Evolutionary conservation across 164 flowering plant genomes (phyloP).

Genomic region (Pachysandra terminalis): DNA sequence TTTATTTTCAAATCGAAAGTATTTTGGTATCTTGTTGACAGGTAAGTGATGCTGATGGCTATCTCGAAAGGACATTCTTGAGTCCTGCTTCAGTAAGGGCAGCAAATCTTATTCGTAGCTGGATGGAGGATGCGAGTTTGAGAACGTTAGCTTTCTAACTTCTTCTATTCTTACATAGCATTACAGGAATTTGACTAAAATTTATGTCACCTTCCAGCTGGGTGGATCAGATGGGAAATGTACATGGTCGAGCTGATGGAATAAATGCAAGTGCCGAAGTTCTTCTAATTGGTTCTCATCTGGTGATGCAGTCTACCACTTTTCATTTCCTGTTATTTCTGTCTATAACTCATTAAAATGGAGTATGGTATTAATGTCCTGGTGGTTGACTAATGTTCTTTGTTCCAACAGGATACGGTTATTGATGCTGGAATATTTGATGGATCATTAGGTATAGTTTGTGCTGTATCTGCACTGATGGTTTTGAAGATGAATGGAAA

Average conservation of each 20-base stretch:
- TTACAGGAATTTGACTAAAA: constrained; percentile 14
- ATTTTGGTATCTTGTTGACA: constrained; percentile 26
- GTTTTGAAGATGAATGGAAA: constrained; percentile 55
- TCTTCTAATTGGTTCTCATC: constrained; percentile 87
- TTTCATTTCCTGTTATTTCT: background rate
- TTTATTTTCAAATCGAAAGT: background rate
- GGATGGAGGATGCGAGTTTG: constrained; percentile 99
- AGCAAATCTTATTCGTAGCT: constrained; percentile 46
- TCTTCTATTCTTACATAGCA: background rate
- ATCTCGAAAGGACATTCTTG: constrained; percentile 91
- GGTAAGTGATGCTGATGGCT: constrained; percentile 83
- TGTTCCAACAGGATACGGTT: constrained; percentile 78
- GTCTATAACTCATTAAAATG: background rate
- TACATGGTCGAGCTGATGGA: constrained; percentile 90
- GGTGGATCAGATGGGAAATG: constrained; percentile 91
- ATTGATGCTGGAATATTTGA: constrained; percentile 97
- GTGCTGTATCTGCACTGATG: constrained; percentile 84
- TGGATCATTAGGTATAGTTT: constrained; percentile 85
- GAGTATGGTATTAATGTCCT: background rate
- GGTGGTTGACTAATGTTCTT: constrained; percentile 13
- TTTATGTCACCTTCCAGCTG: constrained; percentile 51
- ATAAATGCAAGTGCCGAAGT: constrained; percentile 64
- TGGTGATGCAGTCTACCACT: constrained; percentile 44
- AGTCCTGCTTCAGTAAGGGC: constrained; percentile 86
- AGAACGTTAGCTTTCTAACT: constrained; percentile 56